Base-by-base conservation (phyloP, 2,329 filamentous ascomycete species). In the Colletotrichum sp. region DNA sequence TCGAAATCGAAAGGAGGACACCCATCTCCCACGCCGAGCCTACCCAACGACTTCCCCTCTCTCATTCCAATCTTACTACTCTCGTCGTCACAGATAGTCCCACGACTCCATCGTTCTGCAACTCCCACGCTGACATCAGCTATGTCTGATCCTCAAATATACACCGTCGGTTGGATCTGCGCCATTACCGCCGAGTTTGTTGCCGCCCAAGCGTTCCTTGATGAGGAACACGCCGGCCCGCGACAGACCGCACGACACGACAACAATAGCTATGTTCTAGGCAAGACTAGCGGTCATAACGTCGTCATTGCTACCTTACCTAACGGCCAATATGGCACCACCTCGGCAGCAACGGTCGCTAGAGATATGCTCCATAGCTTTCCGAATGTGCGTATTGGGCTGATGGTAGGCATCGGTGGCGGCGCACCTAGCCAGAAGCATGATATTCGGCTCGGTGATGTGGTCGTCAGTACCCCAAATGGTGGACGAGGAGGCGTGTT, bases 241-340 rank as follows among this genome's bases (percentile, higher is more conserved):
- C 18, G 6, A 16, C 18, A 16, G 6, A 39, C 81, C 24, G 12
- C 67, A 1, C 49, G 9, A 3, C 34, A 81, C 15, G 83, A 84
- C 30, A 80, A 79, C 63, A 81, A 80, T 32, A 26, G 7, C 5
- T 87, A 87, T 69, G 78, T 77, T 5, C 76, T 83, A 1, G 85
- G 84, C 2, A 69, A 62, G 0, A 82, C 86, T 2, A 81, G 80
- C 1, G 71, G 73, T 16, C 84, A 86, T 66, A 84, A 86, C 44
- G 78, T 86, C 8, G 85, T 85, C 10, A 81, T 87, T 16, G 78
- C 79, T 9, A 75, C 69, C 3, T 59, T 84, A 9, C 81, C 82
- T 0, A 69, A 79, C 10, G 81, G 77, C 10, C 71, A 79, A 5
- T 83, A 83, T 57, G 83, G 84, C 0, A 80, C 76, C 5, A 70